phyloP scores from a whole-genome alignment of 305 asterid genomes.

The Fraxinus latifolia region DNA sequence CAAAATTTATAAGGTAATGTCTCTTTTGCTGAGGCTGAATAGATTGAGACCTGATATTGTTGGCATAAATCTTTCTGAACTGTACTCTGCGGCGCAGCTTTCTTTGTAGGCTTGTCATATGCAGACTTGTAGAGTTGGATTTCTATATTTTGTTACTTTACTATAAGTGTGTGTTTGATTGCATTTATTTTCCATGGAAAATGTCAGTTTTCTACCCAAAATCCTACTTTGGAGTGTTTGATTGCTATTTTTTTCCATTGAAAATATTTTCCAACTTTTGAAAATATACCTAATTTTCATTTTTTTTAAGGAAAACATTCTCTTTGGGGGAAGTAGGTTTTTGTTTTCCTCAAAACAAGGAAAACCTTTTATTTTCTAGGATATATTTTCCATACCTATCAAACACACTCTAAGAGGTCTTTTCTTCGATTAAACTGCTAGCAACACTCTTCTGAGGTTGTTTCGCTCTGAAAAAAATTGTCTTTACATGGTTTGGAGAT shows the following conservation, averaged over 20 bases:
- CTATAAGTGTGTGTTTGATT: neutral
- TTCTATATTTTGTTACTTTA: neutral
- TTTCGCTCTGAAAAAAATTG: neutral
- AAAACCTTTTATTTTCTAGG: no score
- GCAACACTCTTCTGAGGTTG: neutral
- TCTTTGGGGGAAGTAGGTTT: no score
- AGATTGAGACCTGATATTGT: slow-evolving; percentile 13
- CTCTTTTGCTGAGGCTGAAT: slow-evolving; percentile 10
- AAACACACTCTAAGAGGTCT: no score
- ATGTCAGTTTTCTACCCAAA: no score
- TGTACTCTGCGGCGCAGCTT: neutral
- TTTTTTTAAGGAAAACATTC: no score
- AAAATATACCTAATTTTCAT: no score
- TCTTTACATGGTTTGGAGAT: neutral
- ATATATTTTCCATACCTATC: no score
- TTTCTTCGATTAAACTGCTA: neutral
- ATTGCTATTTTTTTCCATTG: no score
- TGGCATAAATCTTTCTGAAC: neutral
- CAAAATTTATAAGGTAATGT: slow-evolving; percentile 62
- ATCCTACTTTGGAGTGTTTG: no score
- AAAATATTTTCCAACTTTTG: no score
- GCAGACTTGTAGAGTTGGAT: neutral
- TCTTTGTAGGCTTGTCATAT: neutral
- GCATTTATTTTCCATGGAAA: no score
- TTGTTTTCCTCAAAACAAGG: no score